Percentiles rank a stretch among this genome's conserved stretches.
phyloP scores from a whole-genome alignment of 768 basidiomycete genomes.

The Suillus subaureus region DNA sequence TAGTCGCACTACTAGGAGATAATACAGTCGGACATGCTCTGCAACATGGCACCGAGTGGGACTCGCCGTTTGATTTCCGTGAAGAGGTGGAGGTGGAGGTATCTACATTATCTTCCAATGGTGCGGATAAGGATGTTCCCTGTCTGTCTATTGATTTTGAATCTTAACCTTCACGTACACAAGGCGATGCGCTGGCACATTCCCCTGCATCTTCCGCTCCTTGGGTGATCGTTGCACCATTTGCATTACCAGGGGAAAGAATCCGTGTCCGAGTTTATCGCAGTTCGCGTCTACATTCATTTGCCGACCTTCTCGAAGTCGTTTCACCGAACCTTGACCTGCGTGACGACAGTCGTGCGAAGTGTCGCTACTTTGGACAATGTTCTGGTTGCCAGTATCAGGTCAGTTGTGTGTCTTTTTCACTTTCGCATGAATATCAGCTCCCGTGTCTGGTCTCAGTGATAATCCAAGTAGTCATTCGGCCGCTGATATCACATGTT shows the following conservation, averaged over 20 bases:
- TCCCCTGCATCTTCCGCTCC: constrained; percentile 49
- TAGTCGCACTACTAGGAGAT: constrained; percentile 64
- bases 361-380: constrained; percentile 85
- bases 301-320: constrained; percentile 73
- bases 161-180: not conserved
- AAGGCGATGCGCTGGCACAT: constrained; percentile 71
- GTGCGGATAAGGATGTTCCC: constrained; percentile 35
- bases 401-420: constrained; percentile 38
- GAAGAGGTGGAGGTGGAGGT: constrained; percentile 72
- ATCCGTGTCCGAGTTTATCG: constrained; percentile 75
- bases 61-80: constrained; percentile 59
- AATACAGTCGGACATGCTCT: constrained; percentile 54
- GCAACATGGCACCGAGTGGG: constrained; percentile 51
- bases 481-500: not conserved
- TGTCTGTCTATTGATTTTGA: not conserved
- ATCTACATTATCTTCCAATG: constrained; percentile 61
- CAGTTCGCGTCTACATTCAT: constrained; percentile 69
- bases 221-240: constrained; percentile 86
- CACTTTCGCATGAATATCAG: not conserved
- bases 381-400: constrained; percentile 97
- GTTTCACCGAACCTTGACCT: constrained; percentile 61
- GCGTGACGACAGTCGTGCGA: constrained; percentile 64
- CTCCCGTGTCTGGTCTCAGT: not conserved
- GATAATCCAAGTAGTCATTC: not conserved
- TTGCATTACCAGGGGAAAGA: constrained; percentile 81